Conservation (phyloP, 2,329 filamentous ascomycete species). For the Xenoacremonium recifei region DNA sequence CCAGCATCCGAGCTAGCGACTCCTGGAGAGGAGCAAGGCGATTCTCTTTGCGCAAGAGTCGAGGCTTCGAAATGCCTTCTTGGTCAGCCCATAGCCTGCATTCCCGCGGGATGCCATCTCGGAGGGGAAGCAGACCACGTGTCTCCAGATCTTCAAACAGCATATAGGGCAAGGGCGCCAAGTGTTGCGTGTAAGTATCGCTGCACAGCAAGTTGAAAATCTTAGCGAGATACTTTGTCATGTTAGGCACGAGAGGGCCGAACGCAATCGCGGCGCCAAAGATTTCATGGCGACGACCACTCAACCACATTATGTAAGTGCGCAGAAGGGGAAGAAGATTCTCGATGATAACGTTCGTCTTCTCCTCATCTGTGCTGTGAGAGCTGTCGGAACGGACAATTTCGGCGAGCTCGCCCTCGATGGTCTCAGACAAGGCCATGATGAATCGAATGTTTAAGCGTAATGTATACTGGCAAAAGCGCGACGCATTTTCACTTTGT, state of each 20-base stretch:
- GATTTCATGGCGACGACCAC: slow-evolving; percentile 44
- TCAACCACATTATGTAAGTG: slow-evolving; percentile 55
- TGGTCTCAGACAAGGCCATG: slow-evolving; percentile 65
- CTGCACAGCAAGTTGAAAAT: slow-evolving; percentile 48
- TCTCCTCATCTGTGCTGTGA: slow-evolving; percentile 21
- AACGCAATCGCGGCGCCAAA: slow-evolving; percentile 45
- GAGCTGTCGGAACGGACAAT: slow-evolving; percentile 22
- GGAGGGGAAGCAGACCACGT: slow-evolving; percentile 43
- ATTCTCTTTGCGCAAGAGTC: slow-evolving; percentile 30
- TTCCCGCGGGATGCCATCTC: slow-evolving; percentile 36
- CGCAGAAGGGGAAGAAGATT: slow-evolving; percentile 52
- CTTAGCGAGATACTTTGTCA: slow-evolving; percentile 46
- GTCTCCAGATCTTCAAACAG: slow-evolving; percentile 50
- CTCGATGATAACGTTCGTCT: slow-evolving; percentile 37
- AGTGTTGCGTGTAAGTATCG: slow-evolving; percentile 39
- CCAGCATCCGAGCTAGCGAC: slow-evolving; percentile 46
- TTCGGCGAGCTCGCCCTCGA: slow-evolving; percentile 68
- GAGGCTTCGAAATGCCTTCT: slow-evolving; percentile 38
- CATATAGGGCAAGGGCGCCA: slow-evolving; percentile 46
- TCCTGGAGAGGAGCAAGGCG: slow-evolving; percentile 34
- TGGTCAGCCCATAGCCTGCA: slow-evolving; percentile 39
- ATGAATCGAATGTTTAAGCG: slow-evolving; percentile 78
- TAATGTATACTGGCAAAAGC: slow-evolving; percentile 64
- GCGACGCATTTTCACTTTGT: slow-evolving; percentile 43
- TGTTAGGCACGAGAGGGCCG: slow-evolving; percentile 43